Evolutionary conservation across 2,329 filamentous ascomycete species (phyloP).

Genomic region (Cercospora nicotianae): DNA sequence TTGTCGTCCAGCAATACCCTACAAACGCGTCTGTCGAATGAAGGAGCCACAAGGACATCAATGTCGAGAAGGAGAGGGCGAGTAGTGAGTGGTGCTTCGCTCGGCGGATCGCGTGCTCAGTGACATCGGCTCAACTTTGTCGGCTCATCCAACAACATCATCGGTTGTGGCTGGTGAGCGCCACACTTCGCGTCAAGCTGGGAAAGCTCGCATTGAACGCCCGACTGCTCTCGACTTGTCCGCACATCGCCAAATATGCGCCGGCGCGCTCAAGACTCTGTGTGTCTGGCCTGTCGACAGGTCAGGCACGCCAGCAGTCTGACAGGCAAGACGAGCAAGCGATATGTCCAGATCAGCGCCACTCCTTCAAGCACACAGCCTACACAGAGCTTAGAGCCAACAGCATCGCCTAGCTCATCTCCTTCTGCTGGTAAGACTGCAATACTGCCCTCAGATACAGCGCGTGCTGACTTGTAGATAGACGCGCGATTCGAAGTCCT

Average conservation of each 20-base stretch:
- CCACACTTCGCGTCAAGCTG: slow-evolving; percentile 8
- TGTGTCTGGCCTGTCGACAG: slow-evolving; percentile 33
- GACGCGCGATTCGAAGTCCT: slow-evolving; percentile 95
- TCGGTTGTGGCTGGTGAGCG: background rate
- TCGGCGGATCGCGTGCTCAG: slow-evolving; percentile 17
- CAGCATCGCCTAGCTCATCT: slow-evolving; percentile 23
- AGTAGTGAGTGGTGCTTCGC: background rate
- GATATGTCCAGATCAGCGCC: slow-evolving; percentile 50
- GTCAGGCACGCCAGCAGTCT: slow-evolving; percentile 17
- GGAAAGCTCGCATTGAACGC: slow-evolving; percentile 1
- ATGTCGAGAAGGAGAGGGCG: background rate
- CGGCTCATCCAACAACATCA: background rate
- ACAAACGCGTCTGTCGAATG: background rate
- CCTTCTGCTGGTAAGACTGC: slow-evolving; percentile 24
- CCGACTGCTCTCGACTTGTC: background rate
- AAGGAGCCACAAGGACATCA: no score
- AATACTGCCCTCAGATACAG: background rate
- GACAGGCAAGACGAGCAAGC: slow-evolving; percentile 25
- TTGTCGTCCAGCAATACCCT: background rate
- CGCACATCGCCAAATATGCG: slow-evolving; percentile 30
- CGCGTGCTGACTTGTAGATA: slow-evolving; percentile 41
- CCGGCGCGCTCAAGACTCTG: slow-evolving; percentile 32
- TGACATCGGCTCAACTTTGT: slow-evolving; percentile 1
- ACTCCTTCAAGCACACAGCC: slow-evolving; percentile 46
- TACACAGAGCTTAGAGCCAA: slow-evolving; percentile 39